Evolutionary conservation across 768 basidiomycete species (phyloP), one percentile per base, ranked within the genome.

Genomic region (Hortiboletus campestris): DNA sequence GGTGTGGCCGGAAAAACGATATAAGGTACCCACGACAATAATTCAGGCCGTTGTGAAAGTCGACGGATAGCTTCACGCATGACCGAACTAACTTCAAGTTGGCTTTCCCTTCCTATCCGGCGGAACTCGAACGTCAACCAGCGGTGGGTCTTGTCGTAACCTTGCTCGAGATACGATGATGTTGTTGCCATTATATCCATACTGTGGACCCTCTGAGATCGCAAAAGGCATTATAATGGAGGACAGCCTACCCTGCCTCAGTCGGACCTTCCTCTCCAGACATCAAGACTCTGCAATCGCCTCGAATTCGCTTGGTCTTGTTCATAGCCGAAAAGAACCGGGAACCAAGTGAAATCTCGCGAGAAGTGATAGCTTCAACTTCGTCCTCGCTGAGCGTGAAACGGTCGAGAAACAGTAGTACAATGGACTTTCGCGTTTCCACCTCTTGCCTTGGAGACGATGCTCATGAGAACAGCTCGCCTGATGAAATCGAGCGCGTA

Each of bases 111-210:
- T 7, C 86, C 88, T 59, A 89, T 83, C 58, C 85, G 82, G 11
- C 90, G 80, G 67, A 97, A 94, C 68, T 96, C 91, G 65, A 88
- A 86, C 1, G 85, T 81, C 68, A 86, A 84, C 84, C 89, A 95
- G 25, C 93, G 85, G 53, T 88, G 79, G 40, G 95, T 83, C 74
- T 97, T 98, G 55, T 91, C 85, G 71, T 91, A 95, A 3, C 87
- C 95, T 60, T 89, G 85, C 67, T 98, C 94, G 43, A 98, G 83
- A 58, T 91, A 81, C 10, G 84, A 77, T 0, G 88, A 85, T 0
- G 92, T 97, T 9, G 84, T 77, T 0, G 87, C 75, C 84, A 98
- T 92, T 56, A 98, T 92, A 65, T 98, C 96, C 43, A 91, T 72
- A 4, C 95, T 97, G 60, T 28, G 34, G 10, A 35, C 29, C 11